Evolutionary conservation across 495 filamentous ascomycete genomes (phyloP), one percentile per base, ranked within the genome.

Genomic region (Penicillium crystallinum): DNA sequence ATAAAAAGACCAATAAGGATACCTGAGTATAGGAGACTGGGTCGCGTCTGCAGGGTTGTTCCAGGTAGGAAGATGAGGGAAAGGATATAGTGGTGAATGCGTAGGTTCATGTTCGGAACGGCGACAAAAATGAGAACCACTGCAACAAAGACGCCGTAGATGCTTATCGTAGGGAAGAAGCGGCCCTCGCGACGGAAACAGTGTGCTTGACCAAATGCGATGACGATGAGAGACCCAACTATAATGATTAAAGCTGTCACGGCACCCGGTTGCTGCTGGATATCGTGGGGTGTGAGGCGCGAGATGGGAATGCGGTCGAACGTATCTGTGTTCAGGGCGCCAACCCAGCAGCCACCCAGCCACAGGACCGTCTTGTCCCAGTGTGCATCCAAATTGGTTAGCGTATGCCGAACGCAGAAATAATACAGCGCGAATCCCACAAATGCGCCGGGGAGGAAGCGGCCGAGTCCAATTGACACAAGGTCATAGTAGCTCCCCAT

Each of bases 301-400:
- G 82, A 79, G 59, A 93, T 86, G 4, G 89, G 89, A 59, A 93
- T 87, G 8, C 68, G 69, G 56, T 89, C 86, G 56, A 93, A 81
- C 6, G 89, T 90, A 56, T 88, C 81, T 50, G 88, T 90, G 34
- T 81, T 83, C 29, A 92, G 69, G 8, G 87, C 85, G 23, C 86
- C 88, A 47, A 91, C 74, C 89, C 89, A 92, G 67, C 82, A 85
- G 17, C 76, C 78, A 0, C 84, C 83, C 6, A 91, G 74, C 87
- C 87, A 91, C 22, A 90, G 69, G 21, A 90, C 56, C 0, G 88
- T 86, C 64, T 87, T 89, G 55, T 91, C 87, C 55, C 84, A 66
- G 55, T 86, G 83, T 4, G 88, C 83, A 1, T 75, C 79, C 5
- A 88, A 74, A 21, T 80, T 71, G 1, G 52, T 58, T 2, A 90